Evolutionary conservation across 441 rosid species (phyloP).

Genomic region (Mallotus repandus): DNA sequence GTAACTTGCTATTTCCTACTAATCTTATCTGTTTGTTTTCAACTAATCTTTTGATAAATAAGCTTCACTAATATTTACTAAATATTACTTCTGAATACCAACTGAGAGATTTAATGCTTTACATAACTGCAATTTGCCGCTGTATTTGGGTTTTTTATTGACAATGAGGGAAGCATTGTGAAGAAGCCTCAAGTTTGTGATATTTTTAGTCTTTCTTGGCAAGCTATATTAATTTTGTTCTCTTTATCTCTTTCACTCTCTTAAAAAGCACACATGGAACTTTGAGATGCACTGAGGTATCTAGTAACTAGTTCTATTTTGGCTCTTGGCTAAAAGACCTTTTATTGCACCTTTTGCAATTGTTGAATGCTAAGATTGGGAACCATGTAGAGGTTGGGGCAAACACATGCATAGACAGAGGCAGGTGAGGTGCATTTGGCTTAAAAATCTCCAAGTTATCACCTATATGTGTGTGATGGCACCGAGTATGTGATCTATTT

Average conservation of each 20-base stretch:
- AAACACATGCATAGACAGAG: slow-evolving; percentile 71
- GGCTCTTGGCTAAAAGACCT: slow-evolving; percentile 2
- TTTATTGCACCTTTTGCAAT: slow-evolving; percentile 29
- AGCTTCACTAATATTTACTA: too few species aligned
- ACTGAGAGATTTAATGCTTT: background rate
- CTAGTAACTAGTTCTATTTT: background rate
- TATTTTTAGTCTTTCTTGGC: slow-evolving; percentile 1
- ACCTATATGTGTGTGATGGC: background rate
- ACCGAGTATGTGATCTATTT: slow-evolving; percentile 20
- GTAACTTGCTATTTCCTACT: too few species aligned
- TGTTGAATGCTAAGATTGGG: slow-evolving; percentile 53
- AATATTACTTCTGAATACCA: background rate
- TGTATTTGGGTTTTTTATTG: slow-evolving; percentile 60
- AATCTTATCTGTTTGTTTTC: too few species aligned
- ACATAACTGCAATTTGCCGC: background rate
- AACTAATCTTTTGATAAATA: too few species aligned
- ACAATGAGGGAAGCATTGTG: slow-evolving; percentile 59
- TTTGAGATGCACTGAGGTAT: background rate
- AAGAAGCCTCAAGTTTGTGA: slow-evolving; percentile 76
- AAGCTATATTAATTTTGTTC: background rate
- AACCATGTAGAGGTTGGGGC: slow-evolving; percentile 73
- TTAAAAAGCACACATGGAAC: background rate
- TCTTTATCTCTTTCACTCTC: background rate
- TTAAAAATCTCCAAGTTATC: slow-evolving; percentile 4
- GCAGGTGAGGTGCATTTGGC: slow-evolving; percentile 44